Base-by-base conservation (phyloP, 352 stramenopile genomes). In the Phytophthora multivora region DNA sequence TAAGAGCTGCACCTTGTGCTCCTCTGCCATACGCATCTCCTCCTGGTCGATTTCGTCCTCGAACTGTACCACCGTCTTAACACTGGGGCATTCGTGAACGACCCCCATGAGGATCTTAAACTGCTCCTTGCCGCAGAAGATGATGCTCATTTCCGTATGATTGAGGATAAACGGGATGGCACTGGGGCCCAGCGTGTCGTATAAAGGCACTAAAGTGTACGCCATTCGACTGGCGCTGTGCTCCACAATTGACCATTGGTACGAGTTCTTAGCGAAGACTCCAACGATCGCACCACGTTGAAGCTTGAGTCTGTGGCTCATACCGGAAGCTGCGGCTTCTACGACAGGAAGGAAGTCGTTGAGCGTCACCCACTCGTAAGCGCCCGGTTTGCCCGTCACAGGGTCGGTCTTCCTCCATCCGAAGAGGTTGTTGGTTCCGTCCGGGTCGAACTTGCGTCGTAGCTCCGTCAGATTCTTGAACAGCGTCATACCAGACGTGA, bases 101-200 rank as follows among this genome's bases (percentile, higher is more conserved):
- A 69, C 69, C 2, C 59, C 31, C 66, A 91, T 72, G 21, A 92
- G 69, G 30, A 65, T 77, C 48, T 78, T 66, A 51, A 86, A 75
- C 59, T 90, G 80, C 16, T 63, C 51, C 45, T 86, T 80, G 25
- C 63, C 83, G 48, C 80, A 91, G 58, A 93, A 85, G 26, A 91
- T 55, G 18, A 88, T 75, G 13, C 69, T 75, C 79, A 92, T 86
- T 51, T 88, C 72, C 0, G 86, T 89, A 42, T 93, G 81, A 68
- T 90, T 90, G 52, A 90, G 67, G 53, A 95, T 91, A 59, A 80
- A 90, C 39, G 82, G 79, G 45, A 95, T 77, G 25, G 80, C 77
- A 10, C 56, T 66, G 0, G 80, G 63, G 0, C 85, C 85, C 7
- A 94, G 67, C 25, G 85, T 94, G 49, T 94, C 81, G 67, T 92